Evolutionary conservation across 2,329 filamentous ascomycete species (phyloP), one percentile per base, ranked within the genome.

Genomic region (Ceratocystis eucalypticola): DNA sequence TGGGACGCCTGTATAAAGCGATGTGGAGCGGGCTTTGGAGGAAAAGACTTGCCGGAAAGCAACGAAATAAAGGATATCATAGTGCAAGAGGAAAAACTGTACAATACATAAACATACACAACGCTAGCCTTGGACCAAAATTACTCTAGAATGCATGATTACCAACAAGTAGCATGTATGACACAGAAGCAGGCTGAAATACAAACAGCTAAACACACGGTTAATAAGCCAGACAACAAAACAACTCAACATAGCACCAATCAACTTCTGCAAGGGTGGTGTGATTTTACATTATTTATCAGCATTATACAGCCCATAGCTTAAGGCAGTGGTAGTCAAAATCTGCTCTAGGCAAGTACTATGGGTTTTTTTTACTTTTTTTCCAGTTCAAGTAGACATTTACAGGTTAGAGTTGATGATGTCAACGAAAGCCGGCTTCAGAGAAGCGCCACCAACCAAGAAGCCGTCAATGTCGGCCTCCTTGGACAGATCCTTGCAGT

Each of bases 381-480:
- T 20, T 66, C 64, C 65, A 45, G 62, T 65, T 69, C 5, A 10
- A 30, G 10, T 25, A 8, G 64, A 66, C 63, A 62, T 74, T 77
- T 78, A 83, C 74, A 77, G 75, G 73, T 77, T 80, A 75, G 77
- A 76, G 79, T 84, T 84, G 77, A 84, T 80, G 71, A 84, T 84
- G 70, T 84, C 81, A 73, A 83, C 76, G 71, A 84, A 96, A 71
- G 90, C 92, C 75, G 93, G 93, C 87, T 97, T 97, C 80, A 97
- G 85, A 77, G 89, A 94, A 75, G 93, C 93, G 78, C 93, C 93
- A 71, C 93, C 93, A 71, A 97, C 93, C 71, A 97, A 84, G 87
- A 97, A 97, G 68, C 94, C 94, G 77, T 99, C 94, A 77, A 99
- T 96, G 78, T 99, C 94, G 70, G 84, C 77, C 84, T 97, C 86